Evolutionary conservation across 78 protist genomes (phyloP).

Genomic region (Blattamonas nauphoetae): DNA sequence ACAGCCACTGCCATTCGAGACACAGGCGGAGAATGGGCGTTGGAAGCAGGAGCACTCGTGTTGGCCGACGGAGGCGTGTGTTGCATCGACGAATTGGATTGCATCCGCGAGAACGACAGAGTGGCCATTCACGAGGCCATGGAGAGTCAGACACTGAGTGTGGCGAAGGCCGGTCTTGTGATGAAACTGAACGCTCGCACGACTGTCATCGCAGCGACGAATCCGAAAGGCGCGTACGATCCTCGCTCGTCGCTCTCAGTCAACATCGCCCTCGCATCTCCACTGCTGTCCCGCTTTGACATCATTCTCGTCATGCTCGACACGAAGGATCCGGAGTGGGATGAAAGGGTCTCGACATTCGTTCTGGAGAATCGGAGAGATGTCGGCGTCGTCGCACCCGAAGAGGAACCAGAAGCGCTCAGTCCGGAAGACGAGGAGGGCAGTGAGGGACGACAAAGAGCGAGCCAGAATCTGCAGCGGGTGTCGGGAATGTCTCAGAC

Average conservation of each 20-base stretch:
- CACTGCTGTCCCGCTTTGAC: slow-evolving; percentile 79
- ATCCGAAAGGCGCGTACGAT: slow-evolving; percentile 29
- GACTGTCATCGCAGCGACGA: slow-evolving; percentile 57
- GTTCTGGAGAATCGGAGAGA: slow-evolving; percentile 21
- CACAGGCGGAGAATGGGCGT: slow-evolving; percentile 56
- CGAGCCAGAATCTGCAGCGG: not conserved
- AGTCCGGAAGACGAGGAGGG: not conserved
- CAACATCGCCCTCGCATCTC: slow-evolving; percentile 66
- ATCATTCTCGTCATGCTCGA: slow-evolving; percentile 75
- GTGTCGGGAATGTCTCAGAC: not conserved
- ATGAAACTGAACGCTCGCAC: slow-evolving; percentile 74
- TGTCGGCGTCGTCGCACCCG: not conserved
- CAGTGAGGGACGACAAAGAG: not conserved
- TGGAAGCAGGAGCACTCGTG: slow-evolving; percentile 97
- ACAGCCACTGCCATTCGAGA: slow-evolving; percentile 65
- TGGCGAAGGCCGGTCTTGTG: slow-evolving; percentile 95
- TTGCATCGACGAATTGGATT: slow-evolving; percentile 90
- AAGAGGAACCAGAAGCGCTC: not conserved
- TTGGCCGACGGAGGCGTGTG: slow-evolving; percentile 97
- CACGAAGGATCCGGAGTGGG: slow-evolving; percentile 50
- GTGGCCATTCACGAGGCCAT: slow-evolving; percentile 78
- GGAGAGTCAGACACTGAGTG: slow-evolving; percentile 95
- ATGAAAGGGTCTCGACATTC: slow-evolving; percentile 41
- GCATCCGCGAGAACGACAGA: slow-evolving; percentile 66
- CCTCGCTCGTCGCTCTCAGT: slow-evolving; percentile 13